Conservation (phyloP, 495 filamentous ascomycete genomes). For the Penicillium desertorum region DNA sequence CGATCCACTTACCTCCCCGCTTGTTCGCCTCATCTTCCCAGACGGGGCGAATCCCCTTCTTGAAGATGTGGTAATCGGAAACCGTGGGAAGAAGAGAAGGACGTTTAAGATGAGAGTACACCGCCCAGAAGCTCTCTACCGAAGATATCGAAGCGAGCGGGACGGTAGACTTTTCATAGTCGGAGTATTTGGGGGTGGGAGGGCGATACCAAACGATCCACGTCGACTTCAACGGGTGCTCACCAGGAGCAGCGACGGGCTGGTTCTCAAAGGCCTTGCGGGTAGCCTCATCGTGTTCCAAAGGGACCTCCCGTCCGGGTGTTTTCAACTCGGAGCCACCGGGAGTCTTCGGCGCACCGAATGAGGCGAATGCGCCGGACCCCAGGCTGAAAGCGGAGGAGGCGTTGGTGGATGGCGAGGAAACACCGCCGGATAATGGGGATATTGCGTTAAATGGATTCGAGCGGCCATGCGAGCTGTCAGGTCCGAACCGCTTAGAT, state of each 20-base stretch:
- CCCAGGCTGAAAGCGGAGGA: constrained; percentile 93
- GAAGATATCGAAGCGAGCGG: constrained; percentile 78
- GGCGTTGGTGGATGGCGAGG: constrained; percentile 82
- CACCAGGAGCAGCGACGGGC: constrained; percentile 41
- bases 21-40: constrained; percentile 99
- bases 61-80: constrained; percentile 97
- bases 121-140: constrained; percentile 88
- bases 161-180: constrained; percentile 96
- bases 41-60: constrained; percentile 92
- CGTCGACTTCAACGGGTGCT: constrained; percentile 73
- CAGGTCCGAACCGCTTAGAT: constrained; percentile 73
- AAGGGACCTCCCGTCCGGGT: constrained; percentile 55
- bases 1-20: constrained; percentile 93
- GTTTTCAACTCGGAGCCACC: constrained; percentile 74
- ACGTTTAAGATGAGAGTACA: constrained; percentile 86
- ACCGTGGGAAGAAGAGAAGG: constrained; percentile 86
- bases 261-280: constrained; percentile 42
- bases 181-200: constrained; percentile 92
- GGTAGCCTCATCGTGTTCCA: constrained; percentile 56
- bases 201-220: constrained; percentile 98
- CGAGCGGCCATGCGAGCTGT: constrained; percentile 72
- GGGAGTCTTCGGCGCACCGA: constrained; percentile 89
- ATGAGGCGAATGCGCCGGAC: constrained; percentile 93
- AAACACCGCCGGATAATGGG: constrained; percentile 66
- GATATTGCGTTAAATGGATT: constrained; percentile 85